A percentile compares a stretch with the other conserved stretches of the same genome.
Evolutionary conservation across 441 rosid genomes (phyloP).

Genomic region (Erodium chrysanthum): DNA sequence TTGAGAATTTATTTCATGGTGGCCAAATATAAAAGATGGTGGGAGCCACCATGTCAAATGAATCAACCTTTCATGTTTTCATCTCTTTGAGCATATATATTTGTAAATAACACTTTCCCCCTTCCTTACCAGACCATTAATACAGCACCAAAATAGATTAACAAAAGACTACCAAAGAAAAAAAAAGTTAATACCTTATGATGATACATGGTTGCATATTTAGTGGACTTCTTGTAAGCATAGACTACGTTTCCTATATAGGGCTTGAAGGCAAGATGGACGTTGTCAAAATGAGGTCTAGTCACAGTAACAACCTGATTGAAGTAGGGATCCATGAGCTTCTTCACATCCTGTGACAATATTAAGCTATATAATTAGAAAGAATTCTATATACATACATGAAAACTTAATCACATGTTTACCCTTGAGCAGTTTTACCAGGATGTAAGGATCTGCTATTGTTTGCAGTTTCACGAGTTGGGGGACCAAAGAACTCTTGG

Average conservation of each 20-base stretch:
- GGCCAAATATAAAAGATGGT: too few species aligned
- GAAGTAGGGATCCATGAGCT: conserved; percentile 25
- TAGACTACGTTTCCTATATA: conserved; percentile 17
- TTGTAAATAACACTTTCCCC: too few species aligned
- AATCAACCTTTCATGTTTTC: not conserved
- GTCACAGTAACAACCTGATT: conserved; percentile 21
- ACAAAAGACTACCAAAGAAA: not conserved
- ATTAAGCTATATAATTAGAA: not conserved
- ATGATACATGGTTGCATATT: conserved; percentile 24
- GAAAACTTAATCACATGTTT: not conserved
- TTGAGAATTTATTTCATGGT: not conserved
- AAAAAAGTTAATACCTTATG: conserved; percentile 24
- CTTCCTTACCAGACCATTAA: not conserved
- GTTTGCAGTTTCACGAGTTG: conserved; percentile 25
- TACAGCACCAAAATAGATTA: not conserved
- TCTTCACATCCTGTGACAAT: conserved; percentile 21
- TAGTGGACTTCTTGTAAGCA: conserved; percentile 22
- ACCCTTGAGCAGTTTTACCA: conserved; percentile 20
- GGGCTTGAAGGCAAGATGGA: conserved; percentile 29
- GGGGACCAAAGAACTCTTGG: conserved; percentile 24
- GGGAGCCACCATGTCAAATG: not conserved
- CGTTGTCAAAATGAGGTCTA: conserved; percentile 26
- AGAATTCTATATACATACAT: not conserved
- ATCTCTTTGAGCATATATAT: not conserved
- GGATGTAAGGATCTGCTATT: conserved; percentile 20